Evolutionary conservation across 2,329 filamentous ascomycete species (phyloP), one percentile per base, ranked within the genome.

Genomic region (Colletotrichum ledebouriae): DNA sequence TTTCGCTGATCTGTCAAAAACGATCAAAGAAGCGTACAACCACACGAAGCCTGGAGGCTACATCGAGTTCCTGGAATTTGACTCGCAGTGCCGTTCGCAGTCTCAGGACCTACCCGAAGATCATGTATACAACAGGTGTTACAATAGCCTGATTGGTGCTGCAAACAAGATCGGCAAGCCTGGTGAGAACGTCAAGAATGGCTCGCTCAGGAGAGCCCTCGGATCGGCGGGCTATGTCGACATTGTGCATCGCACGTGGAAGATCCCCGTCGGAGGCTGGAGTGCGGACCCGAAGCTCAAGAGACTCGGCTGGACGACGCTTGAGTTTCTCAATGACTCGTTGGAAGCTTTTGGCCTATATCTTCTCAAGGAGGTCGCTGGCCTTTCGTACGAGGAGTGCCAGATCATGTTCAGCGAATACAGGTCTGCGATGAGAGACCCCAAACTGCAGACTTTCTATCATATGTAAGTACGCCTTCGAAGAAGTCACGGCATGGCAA

Each of bases 1-100:
- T 52, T 85, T 90, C 70, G 76, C 80, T 2, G 84, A 88, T 71
- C 91, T 88, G 78, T 79, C 81, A 11, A 77, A 82, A 15, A 77
- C 91, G 7, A 83, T 90, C 69, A 76, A 76, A 13, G 85, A 87
- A 67, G 76, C 83, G 1, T 86, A 78, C 71, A 77, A 78, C 62
- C 84, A 87, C 67, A 76, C 88, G n/a, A 85, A 84, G 69, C 76
- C 76, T 1, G 75, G 77, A 3, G 77, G 76, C 6, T 79, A 74
- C 68, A 68, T 78, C 2, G 75, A 78, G 69, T 67, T 76, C 34
- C 57, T 75, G 2, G 75, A 76, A 34, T 73, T 72, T 52, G 75
- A 76, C n/a, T 71, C 72, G 7, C 65, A 63, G 6, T 49, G 72
- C 9, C 63, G 70, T 15, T 65, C 53, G 6, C 57, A 67, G 10